Evolutionary conservation across 768 basidiomycete genomes (phyloP), one percentile per base, ranked within the genome.

Genomic region (Lactifluus echinatus): DNA sequence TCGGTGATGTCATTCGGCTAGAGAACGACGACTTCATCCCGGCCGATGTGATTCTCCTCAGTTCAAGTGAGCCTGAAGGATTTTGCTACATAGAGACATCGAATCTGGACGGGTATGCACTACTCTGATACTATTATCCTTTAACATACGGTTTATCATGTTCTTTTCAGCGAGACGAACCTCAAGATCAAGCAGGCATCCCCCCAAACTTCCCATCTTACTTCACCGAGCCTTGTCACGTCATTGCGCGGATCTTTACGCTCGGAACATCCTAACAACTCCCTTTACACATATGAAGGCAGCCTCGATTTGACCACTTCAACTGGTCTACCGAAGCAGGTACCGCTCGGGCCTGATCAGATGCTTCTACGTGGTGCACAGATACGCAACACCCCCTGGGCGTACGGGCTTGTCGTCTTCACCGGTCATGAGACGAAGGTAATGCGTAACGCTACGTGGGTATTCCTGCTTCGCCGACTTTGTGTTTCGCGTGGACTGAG

Each of bases 391-490:
- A 98, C 96, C 2, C 84, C 87, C 8, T 99, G 96, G 96, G 81
- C 89, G 28, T 98, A 97, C 70, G 95, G 94, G 12, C 68, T 99
- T 8, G 86, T 85, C 33, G 88, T 98, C 40, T 97, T 93, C 65
- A 95, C 93, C 0, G 96, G 96, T 0, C 96, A 98, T 67, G 94
- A 99, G 75, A 98, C 96, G 19, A 99, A 99, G 71, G 72, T 99
- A 36, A 94, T 98, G 93, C 81, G 91, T 57, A 98, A 98, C 66
- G 95, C 96, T 42, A 97, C 94, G 93, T 93, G 66, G 74, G 91
- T 76, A 0, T 24, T 36, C 34, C 19, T 26, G 10, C 14, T 3
- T 11, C 10, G 10, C 29, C 3, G 15, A 7, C 24, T 52, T 34
- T 45, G 24, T 11, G 37, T 28, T 43, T 17, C n/a, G 56, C 15